Conservation (phyloP, 2,329 filamentous ascomycete genomes). For the Aspergillus intermedius region DNA sequence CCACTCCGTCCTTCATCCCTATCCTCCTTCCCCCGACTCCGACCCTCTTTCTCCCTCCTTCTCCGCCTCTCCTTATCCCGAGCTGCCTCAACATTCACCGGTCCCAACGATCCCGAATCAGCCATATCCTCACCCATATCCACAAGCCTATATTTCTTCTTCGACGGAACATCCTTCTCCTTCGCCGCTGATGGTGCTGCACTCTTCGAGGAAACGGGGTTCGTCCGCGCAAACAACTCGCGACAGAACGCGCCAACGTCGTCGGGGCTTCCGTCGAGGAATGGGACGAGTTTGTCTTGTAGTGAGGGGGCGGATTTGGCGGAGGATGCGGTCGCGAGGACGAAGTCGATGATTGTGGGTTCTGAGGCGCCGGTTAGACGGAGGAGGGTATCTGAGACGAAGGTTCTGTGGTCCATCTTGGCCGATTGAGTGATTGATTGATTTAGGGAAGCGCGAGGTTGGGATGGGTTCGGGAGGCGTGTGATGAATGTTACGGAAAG, state of each 20-base stretch:
- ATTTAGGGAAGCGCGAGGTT: too few relatives aligned
- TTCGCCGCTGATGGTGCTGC: conserved; percentile 3
- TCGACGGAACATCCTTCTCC: conserved; percentile 25
- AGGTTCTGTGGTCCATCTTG: conserved; percentile 35
- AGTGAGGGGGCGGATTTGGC: conserved; percentile 44
- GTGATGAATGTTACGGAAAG: too few relatives aligned
- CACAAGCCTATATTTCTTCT: conserved; percentile 49
- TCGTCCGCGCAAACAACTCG: conserved; percentile 36
- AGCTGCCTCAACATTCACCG: conserved; percentile 31
- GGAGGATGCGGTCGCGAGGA: conserved; percentile 48
- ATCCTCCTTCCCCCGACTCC: conserved; percentile 15
- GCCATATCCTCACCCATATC: conserved; percentile 47
- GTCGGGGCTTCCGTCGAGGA: conserved; percentile 45
- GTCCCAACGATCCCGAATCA: conserved; percentile 24
- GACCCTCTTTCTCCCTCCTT: conserved; percentile 16
- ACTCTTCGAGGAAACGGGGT: conserved; percentile 1
- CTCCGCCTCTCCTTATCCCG: conserved; percentile 24
- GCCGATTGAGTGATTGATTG: not conserved
- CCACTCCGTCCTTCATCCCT: conserved; percentile 13
- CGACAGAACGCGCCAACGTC: conserved; percentile 44
- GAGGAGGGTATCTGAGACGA: conserved; percentile 47
- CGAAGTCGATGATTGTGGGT: conserved; percentile 51
- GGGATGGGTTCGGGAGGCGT: too few relatives aligned
- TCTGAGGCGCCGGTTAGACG: conserved; percentile 51
- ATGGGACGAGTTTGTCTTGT: conserved; percentile 46